Evolutionary conservation across 2,329 filamentous ascomycete genomes (phyloP).

Genomic region (Hymenotorrendiella dingleyae): DNA sequence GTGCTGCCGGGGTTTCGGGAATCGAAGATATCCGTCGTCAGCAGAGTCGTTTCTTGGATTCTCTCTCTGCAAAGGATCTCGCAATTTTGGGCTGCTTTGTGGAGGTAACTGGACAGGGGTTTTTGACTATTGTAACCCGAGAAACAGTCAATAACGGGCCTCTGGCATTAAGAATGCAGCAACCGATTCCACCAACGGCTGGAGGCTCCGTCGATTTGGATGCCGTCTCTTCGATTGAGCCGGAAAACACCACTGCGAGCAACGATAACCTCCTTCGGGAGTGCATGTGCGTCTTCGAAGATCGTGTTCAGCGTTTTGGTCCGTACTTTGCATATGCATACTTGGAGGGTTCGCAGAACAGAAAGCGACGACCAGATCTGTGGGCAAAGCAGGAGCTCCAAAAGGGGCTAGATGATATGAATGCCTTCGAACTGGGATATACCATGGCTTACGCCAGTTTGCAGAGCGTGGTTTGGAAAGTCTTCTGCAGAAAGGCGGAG

Average conservation of each 20-base stretch:
- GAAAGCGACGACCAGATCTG: conserved; percentile 7
- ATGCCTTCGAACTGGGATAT: conserved; percentile 23
- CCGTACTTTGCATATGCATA: conserved; percentile 24
- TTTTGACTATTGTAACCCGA: conserved; percentile 15
- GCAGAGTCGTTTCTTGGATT: conserved; percentile 19
- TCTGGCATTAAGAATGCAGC: neutral
- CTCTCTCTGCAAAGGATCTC: conserved; percentile 13
- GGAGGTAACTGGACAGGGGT: conserved; percentile 24
- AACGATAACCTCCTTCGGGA: conserved; percentile 18
- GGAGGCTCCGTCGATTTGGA: neutral
- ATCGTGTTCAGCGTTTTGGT: conserved; percentile 21
- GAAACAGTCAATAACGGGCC: neutral
- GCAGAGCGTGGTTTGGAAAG: conserved; percentile 25
- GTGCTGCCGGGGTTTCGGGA: conserved; percentile 11
- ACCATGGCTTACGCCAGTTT: conserved; percentile 25
- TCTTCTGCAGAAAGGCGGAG: conserved; percentile 18
- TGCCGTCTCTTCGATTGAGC: neutral
- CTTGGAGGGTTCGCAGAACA: conserved; percentile 11
- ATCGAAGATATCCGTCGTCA: conserved; percentile 9
- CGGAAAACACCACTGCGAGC: neutral
- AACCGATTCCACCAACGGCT: neutral
- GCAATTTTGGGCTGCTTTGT: conserved; percentile 21
- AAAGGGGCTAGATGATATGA: conserved; percentile 22
- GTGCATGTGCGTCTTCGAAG: conserved; percentile 25
- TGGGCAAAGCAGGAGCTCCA: conserved; percentile 18